Evolutionary conservation across 169 alveolate species (phyloP).

Genomic region (Eimeria zaria): DNA sequence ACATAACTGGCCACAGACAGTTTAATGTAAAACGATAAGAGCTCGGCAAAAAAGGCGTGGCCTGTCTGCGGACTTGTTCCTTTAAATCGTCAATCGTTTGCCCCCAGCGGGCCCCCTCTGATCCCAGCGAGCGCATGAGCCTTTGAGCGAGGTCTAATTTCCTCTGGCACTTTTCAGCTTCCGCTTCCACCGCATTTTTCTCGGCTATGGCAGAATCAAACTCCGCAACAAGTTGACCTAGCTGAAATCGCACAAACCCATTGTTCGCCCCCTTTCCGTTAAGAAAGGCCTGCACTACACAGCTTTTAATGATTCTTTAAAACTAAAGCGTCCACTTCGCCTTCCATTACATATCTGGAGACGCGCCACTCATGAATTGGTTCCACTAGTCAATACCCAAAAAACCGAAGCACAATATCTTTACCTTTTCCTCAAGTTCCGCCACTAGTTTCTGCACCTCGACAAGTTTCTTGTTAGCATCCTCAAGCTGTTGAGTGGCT

Average conservation of each 20-base stretch:
- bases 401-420: neutral
- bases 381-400: neutral
- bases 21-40: neutral
- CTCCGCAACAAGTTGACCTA: constrained; percentile 79
- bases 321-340: neutral
- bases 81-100: constrained; percentile 93
- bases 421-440: constrained; percentile 88
- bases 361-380: neutral
- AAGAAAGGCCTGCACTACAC: neutral
- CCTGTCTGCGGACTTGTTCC: constrained; percentile 84
- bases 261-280: neutral
- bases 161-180: constrained; percentile 96
- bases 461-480: constrained; percentile 94
- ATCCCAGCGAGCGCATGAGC: constrained; percentile 95
- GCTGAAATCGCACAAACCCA: constrained; percentile 38
- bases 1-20: neutral
- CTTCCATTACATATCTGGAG: neutral
- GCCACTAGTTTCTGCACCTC: constrained; percentile 93
- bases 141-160: constrained; percentile 97
- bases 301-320: neutral
- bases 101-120: constrained; percentile 97
- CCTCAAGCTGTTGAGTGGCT: constrained; percentile 96
- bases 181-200: constrained; percentile 96
- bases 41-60: neutral
- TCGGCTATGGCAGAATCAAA: constrained; percentile 97